Percentiles rank a stretch among this genome's conserved stretches.
Conservation (phyloP, 1,139 yeast species). For the Kazachstania sp. region DNA sequence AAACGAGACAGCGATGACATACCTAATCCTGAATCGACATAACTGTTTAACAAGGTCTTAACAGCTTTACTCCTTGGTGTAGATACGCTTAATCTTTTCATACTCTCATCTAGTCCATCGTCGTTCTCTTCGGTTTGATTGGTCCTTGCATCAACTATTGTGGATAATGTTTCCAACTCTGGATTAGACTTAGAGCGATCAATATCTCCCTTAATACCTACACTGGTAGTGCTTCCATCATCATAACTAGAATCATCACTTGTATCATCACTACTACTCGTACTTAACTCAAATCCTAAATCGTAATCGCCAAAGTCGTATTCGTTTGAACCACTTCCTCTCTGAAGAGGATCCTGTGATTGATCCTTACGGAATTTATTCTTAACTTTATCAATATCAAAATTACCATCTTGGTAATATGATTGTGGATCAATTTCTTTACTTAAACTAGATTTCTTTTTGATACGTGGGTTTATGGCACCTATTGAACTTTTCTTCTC, state of each 20-base stretch:
- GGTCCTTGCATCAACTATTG: conserved; percentile 4
- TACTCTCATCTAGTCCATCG: not conserved
- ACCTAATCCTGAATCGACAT: conserved; percentile 23
- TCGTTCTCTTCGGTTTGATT: not conserved
- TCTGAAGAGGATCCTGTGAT: not conserved
- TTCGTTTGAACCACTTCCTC: not conserved
- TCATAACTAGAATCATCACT: not conserved
- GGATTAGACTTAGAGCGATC: not conserved
- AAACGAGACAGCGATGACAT: conserved; percentile 24
- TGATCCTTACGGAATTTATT: not conserved
- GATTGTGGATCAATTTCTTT: conserved; percentile 16
- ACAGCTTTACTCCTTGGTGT: not conserved
- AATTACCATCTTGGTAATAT: not conserved
- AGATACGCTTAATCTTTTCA: not conserved
- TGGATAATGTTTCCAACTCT: not conserved
- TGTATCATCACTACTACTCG: not conserved
- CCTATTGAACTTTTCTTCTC: conserved; percentile 4
- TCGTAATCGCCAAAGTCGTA: not conserved
- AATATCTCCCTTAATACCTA: not conserved
- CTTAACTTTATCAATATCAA: not conserved
- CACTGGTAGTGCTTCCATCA: not conserved
- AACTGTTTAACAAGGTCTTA: not conserved
- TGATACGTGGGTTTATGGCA: conserved; percentile 6
- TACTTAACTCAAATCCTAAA: not conserved
- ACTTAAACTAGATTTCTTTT: conserved; percentile 24